Percentiles rank a stretch among this genome's conserved stretches.
phyloP scores from a whole-genome alignment of 2,329 filamentous ascomycete genomes.

The Celoporthe dispersa region DNA sequence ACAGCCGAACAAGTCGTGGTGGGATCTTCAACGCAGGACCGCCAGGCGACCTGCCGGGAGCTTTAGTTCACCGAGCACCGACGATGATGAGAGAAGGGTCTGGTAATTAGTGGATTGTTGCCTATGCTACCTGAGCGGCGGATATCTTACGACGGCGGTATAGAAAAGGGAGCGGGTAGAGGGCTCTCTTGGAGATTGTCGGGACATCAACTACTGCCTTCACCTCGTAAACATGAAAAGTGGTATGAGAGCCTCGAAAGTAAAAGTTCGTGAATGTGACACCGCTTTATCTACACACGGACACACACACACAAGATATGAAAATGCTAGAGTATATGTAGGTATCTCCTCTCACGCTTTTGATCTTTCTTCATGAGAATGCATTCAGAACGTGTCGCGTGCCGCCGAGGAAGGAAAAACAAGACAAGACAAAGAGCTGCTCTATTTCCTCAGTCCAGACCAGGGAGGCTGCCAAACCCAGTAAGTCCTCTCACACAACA shows the following conservation, averaged over 20 bases:
- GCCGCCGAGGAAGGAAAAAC: not conserved
- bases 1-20: not conserved
- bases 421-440: not conserved
- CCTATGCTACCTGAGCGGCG: not conserved
- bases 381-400: constrained; percentile 11
- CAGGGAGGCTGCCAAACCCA: constrained; percentile 14
- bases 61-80: not conserved
- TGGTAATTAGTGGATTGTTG: not conserved
- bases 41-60: not conserved
- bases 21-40: not conserved
- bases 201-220: not conserved
- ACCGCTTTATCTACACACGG: constrained; percentile 10
- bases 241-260: not conserved
- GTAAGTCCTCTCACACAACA: constrained; percentile 11
- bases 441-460: constrained; percentile 9
- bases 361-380: constrained; percentile 16
- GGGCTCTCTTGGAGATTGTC: not conserved
- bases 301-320: constrained; percentile 17
- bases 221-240: not conserved
- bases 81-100: not conserved
- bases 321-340: not conserved
- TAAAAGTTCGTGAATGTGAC: not conserved
- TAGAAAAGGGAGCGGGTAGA: not conserved
- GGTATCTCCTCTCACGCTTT: constrained; percentile 1
- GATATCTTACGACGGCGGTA: not conserved